Base-by-base conservation (phyloP, 495 filamentous ascomycete genomes). In the Glarea lozoyensis region DNA sequence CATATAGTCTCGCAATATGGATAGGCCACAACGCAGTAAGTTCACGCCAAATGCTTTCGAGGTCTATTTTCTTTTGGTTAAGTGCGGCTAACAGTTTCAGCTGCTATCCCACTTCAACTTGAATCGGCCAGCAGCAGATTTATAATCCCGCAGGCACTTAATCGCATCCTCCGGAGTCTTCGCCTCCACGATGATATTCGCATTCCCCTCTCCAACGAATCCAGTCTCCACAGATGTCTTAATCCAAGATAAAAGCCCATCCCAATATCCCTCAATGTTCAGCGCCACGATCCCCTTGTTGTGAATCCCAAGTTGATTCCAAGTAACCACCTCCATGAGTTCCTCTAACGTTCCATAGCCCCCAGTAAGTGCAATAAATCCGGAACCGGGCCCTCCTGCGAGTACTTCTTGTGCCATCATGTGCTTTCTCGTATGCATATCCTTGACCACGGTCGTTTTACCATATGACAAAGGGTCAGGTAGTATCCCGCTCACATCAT, bases 301-400 rank as follows among this genome's bases (percentile, higher is more conserved):
- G 60, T 98, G 92, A 47, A 98, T 98, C 0, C 93, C 92, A 43
- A 98, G 61, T 64, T 96, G 92, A 61, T 96, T 97, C 92, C 92
- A 98, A 10, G 92, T 97, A 22, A 81, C 83, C 42, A 94, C 82
- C 73, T 98, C 92, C 67, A 96, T 90, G 42, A 97, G 67, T 69
- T 98, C 92, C 65, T 98, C 92, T 57, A 97, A 70, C 5, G 93
- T 97, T 10, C 92, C 92, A 62, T 88, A 97, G 0, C 92, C 92
- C 15, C 92, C 92, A 38, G 76, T 79, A 54, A 98, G 64, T 18
- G 89, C 86, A 17, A 97, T 76, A 69, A 98, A 98, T 7, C 93
- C 93, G 44, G 77, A 79, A 2, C 88, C 88, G 0, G 78, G 75
- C 0, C 85, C 88, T 4, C 88, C 88, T 37, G 79, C 70, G 7